Conservation (phyloP, 352 stramenopile species). For the Nothophytophthora sp. region DNA sequence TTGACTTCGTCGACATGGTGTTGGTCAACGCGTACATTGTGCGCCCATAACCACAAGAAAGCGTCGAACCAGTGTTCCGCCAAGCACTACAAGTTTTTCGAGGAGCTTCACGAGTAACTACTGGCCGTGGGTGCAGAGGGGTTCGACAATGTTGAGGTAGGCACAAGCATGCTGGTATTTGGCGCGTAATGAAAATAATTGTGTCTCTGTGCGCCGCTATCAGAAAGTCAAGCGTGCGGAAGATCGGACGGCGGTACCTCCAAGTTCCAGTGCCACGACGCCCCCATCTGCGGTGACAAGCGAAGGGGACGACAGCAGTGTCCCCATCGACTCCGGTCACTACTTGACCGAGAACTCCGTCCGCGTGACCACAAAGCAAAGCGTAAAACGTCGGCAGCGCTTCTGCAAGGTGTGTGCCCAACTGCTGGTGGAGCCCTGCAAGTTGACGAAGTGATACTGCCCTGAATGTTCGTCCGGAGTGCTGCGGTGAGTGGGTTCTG, state of each 20-base stretch:
- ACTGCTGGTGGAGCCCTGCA: background rate
- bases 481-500: background rate
- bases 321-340: background rate
- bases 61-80: background rate
- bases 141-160: background rate
- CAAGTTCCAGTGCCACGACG: too few species aligned
- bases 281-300: too few species aligned
- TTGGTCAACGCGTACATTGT: slow-evolving; percentile 18
- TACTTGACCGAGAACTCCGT: background rate
- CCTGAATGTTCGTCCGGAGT: background rate
- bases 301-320: too few species aligned
- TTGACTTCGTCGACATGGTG: slow-evolving; percentile 11
- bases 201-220: too few species aligned
- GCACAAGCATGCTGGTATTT: too few species aligned
- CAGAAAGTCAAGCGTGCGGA: too few species aligned
- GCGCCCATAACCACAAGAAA: background rate
- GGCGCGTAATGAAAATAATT: too few species aligned
- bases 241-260: background rate
- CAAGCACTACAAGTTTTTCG: background rate
- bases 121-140: background rate
- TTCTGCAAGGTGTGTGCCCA: background rate
- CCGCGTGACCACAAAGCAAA: background rate
- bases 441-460: background rate
- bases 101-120: slow-evolving; percentile 3
- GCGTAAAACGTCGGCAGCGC: background rate